Evolutionary conservation across 208 protist genomes (phyloP).

Genomic region (Angomonas ambiguus): DNA sequence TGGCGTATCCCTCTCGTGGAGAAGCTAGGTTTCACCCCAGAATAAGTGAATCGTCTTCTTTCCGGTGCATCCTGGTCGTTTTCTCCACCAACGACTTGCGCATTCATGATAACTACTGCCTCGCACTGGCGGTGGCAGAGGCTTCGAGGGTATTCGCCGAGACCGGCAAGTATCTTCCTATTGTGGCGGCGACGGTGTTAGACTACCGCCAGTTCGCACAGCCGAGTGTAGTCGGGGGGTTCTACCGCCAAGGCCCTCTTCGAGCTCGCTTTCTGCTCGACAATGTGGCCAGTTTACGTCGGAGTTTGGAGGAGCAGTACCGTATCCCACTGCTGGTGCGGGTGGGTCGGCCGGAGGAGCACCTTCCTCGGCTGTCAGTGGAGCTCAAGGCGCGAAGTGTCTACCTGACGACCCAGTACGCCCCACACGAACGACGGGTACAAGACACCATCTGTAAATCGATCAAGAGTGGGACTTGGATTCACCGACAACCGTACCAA

Average conservation of each 20-base stretch:
- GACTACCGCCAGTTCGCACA: conserved; percentile 87
- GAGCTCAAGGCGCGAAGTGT: conserved; percentile 73
- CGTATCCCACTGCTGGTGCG: conserved; percentile 75
- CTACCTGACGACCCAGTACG: conserved; percentile 85
- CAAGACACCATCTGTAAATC: conserved; percentile 46
- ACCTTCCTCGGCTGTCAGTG: conserved; percentile 68
- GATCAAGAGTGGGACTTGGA: conserved; percentile 36
- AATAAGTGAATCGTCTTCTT: no score
- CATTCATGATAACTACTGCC: conserved; percentile 81
- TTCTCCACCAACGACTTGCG: conserved; percentile 82
- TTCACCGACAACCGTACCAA: conserved; percentile 29
- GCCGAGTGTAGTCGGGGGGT: conserved; percentile 73
- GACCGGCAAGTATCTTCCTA: conserved; percentile 22
- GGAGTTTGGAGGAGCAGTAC: conserved; percentile 41
- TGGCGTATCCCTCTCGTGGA: conserved; percentile 34
- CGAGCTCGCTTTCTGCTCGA: conserved; percentile 76
- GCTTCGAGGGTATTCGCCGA: conserved; percentile 4
- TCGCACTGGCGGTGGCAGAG: conserved; percentile 52
- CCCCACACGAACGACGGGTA: conserved; percentile 72
- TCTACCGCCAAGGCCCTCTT: conserved; percentile 77
- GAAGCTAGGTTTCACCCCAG: conserved; percentile 13
- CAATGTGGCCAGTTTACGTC: conserved; percentile 58
- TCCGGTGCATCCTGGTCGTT: conserved; percentile 75
- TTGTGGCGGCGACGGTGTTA: conserved; percentile 70
- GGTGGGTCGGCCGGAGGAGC: conserved; percentile 75